Conservation (phyloP, 176 grass and related monocot species). For the Cenchrus purpureus region DNA sequence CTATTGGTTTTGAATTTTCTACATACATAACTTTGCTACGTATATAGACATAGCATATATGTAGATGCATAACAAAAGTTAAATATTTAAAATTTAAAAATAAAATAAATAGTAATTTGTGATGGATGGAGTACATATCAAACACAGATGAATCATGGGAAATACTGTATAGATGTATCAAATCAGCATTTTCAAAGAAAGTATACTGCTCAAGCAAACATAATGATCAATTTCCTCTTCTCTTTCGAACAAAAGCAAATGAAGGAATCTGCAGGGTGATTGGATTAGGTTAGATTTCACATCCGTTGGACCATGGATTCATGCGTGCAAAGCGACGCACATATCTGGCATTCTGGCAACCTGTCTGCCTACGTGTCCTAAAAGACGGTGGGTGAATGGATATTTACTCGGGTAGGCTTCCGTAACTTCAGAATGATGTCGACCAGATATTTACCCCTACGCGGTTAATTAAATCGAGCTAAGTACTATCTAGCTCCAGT, state of each 20-base stretch:
- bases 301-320: slow-evolving; percentile 29
- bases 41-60: too few relatives aligned
- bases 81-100: too few relatives aligned
- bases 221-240: background rate
- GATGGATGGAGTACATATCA: background rate
- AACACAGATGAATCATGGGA: background rate
- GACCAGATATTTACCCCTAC: background rate
- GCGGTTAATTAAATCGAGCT: background rate
- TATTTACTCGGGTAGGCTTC: background rate
- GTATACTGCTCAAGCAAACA: background rate
- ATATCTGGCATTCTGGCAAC: background rate
- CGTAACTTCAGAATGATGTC: background rate
- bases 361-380: slow-evolving; percentile 6
- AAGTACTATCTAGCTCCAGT: background rate
- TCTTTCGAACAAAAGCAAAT: background rate
- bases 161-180: background rate
- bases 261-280: background rate
- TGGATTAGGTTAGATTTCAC: slow-evolving; percentile 26
- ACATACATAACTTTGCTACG: too few relatives aligned
- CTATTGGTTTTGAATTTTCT: too few relatives aligned
- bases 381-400: background rate
- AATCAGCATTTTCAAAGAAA: background rate
- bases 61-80: too few relatives aligned
- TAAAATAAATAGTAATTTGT: too few relatives aligned
- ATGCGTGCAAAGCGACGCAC: background rate